Evolutionary conservation across 768 basidiomycete genomes (phyloP), one percentile per base, ranked within the genome.

Genomic region (Hydnomerulius pinastri): DNA sequence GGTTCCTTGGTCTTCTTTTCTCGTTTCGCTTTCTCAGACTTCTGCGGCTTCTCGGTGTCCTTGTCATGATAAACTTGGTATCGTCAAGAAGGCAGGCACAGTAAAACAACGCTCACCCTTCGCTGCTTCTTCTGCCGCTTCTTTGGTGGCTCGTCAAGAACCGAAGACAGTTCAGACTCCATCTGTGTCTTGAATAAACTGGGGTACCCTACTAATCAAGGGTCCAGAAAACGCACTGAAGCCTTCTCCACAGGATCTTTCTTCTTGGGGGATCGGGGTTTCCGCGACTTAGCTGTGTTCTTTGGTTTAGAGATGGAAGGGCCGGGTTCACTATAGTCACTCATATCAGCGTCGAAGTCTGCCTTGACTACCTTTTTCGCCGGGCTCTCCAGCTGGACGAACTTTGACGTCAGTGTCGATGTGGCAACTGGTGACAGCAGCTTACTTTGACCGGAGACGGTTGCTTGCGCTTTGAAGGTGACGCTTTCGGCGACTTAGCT

Each of bases 101-200:
- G 46, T 13, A 7, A 32, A 47, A 2, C n/a, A 32, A 23, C 12
- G 18, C n/a, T n/a, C 28, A 73, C 75, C 59, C 67, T 72, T 39
- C 67, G 68, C 57, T 73, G 73, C 11, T 65, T 62, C 53, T 74
- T 76, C 46, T 72, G 73, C 53, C 63, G 69, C 55, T 81, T 81
- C 7, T 76, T 76, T 9, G 77, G 76, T 39, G 71, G 71, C 28
- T 85, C 83, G 52, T 86, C 83, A 21, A 79, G 69, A 13, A 87
- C 72, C 6, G 77, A 77, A 5, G 85, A 84, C 25, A 85, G 58
- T 48, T 85, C 83, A 4, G 84, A 81, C 21, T 58, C 61, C 53
- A 56, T 53, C 64, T 65, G 27, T 25, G 28, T 17, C 6, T 12
- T 7, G n/a, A 29, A 29, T 57, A 11, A 56, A 25, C 25, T 36